These are phyloP conservation scores for Micractinium conductrix DNA, from an alignment of 139 green algal species.

Conservation along the genomic window DNA sequence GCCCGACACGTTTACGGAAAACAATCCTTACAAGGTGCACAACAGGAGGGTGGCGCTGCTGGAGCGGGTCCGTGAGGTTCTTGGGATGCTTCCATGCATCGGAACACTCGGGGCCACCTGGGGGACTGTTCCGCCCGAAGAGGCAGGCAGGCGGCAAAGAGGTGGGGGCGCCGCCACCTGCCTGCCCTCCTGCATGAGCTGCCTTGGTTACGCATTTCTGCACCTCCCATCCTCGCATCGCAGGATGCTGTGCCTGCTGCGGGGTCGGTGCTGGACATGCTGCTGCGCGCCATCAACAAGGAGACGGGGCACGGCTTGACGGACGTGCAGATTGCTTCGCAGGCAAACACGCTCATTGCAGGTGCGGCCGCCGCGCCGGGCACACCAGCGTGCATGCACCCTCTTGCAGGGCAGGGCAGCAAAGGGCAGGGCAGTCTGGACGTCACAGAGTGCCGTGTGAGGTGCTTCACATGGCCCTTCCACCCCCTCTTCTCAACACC, in stretches of 20 bases:
- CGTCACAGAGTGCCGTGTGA: too few species aligned
- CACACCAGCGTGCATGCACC: neutral
- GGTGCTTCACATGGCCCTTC: neutral
- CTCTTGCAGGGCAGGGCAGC: too few species aligned
- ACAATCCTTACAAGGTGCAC: conserved; percentile 30
- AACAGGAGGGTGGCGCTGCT: too few species aligned
- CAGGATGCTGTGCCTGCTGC: conserved; percentile 12
- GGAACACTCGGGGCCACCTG: too few species aligned
- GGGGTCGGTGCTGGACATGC: conserved; percentile 31
- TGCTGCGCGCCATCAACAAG: conserved; percentile 44
- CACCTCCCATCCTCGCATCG: neutral
- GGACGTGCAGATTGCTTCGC: conserved; percentile 36
- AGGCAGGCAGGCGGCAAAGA: too few species aligned
- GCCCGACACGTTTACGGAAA: neutral
- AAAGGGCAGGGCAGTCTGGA: too few species aligned
- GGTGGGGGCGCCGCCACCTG: too few species aligned
- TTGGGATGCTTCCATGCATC: neutral
- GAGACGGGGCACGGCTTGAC: conserved; percentile 26
- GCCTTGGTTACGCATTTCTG: neutral
- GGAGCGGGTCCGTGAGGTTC: neutral
- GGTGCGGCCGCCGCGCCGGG: neutral
- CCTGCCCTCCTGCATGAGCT: neutral
- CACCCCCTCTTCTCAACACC: too few species aligned
- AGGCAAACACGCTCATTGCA: conserved; percentile 46
- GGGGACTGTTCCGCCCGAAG: too few species aligned